Base-by-base conservation (phyloP, 129 eudicot species). In the Artemisia argyi region DNA sequence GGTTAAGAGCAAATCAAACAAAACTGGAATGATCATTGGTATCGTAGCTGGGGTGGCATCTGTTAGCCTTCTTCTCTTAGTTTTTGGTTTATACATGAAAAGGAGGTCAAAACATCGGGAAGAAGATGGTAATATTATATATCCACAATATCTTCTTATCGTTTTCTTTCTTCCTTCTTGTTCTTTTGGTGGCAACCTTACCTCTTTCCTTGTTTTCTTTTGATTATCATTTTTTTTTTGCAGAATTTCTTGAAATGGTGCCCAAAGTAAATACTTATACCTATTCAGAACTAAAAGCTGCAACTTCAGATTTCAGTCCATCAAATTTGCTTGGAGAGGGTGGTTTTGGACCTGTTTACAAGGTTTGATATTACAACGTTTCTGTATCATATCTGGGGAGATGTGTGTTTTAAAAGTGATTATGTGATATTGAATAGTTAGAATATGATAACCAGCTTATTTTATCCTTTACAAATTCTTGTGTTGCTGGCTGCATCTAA, bases 261-360 rank as follows among this genome's bases (percentile, higher is more conserved):
- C 73, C 81, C 17, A 85, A 76, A 76, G 72, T 84, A 57, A 66
- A 79, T 49, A 85, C 87, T 46, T 79, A 71, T 50, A 68, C 86
- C 47, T 85, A 82, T 69, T 74, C 82, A 2, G 90, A 88, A 68
- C 83, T 88, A 30, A 85, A 32, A 74, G 16, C 79, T 66, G 90
- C 95, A 42, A 89, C 96, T 12, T 61, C 80, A 19, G 92, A 89
- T 83, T 89, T 89, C 75, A 77, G 74, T 69, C 65, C 77, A 42
- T 72, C 85, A 60, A 84, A 89, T 74, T 75, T 82, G 83, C 92
- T 89, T 32, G 96, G 92, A 61, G 92, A 86, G 81, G 96, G 96
- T 52, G 96, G 96, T 50, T 89, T 89, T 83, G 96, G 96, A 67
- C 82, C 85, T 65, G 91, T 85, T 80, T 86, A 74, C 77, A 88